Conservation (phyloP, 495 filamentous ascomycete genomes). For the Neurospora sp. region DNA sequence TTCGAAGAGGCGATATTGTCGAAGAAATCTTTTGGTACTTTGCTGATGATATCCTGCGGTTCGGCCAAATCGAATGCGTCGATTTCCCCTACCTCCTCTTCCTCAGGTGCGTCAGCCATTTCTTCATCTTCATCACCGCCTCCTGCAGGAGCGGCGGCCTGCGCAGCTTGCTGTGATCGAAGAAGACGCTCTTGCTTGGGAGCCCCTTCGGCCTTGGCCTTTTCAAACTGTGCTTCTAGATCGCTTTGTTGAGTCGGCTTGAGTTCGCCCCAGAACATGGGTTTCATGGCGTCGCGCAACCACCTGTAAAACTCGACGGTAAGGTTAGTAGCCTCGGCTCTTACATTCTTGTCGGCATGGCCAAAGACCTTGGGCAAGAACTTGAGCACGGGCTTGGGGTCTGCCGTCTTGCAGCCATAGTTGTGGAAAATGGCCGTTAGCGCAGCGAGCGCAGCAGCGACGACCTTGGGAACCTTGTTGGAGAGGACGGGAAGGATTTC, state of each 20-base stretch:
- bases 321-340: constrained; percentile 84
- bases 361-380: constrained; percentile 82
- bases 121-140: constrained; percentile 47
- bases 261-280: constrained; percentile 90
- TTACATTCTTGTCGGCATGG: constrained; percentile 97
- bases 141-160: constrained; percentile 52
- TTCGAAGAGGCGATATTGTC: constrained; percentile 82
- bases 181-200: constrained; percentile 90
- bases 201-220: constrained; percentile 73
- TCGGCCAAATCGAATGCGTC: constrained; percentile 85
- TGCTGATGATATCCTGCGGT: constrained; percentile 78
- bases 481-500: constrained; percentile 77
- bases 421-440: constrained; percentile 79
- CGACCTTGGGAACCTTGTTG: constrained; percentile 89
- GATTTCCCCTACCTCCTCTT: constrained; percentile 60
- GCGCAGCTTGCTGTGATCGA: constrained; percentile 76
- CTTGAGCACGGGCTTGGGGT: constrained; percentile 94
- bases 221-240: constrained; percentile 88
- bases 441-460: constrained; percentile 72
- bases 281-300: constrained; percentile 96
- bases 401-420: constrained; percentile 91
- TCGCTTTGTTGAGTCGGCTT: constrained; percentile 95
- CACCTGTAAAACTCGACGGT: constrained; percentile 94
- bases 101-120: constrained; percentile 46
- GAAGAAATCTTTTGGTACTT: constrained; percentile 68